phyloP scores from a whole-genome alignment of 1,284 basidiomycete species.

The Rhodofomes roseus region DNA sequence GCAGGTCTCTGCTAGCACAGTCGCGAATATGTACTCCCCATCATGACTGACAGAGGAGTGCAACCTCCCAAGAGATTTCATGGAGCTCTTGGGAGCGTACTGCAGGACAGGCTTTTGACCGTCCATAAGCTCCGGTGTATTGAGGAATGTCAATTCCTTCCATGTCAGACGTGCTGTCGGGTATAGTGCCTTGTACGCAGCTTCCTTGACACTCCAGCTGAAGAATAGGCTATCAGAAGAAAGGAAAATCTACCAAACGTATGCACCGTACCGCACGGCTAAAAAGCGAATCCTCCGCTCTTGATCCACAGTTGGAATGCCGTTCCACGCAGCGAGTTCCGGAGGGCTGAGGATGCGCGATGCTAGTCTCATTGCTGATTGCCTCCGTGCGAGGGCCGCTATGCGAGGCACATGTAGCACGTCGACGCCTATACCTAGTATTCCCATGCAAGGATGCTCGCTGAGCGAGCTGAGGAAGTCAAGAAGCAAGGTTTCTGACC shows the following conservation, averaged over 20 bases:
- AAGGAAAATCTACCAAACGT: too few species aligned
- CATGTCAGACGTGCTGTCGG: constrained; percentile 61
- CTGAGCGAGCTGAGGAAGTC: not conserved
- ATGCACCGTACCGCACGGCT: constrained; percentile 64
- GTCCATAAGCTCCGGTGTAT: constrained; percentile 25
- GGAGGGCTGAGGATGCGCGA: constrained; percentile 59
- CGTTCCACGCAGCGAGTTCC: constrained; percentile 46
- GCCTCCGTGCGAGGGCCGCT: constrained; percentile 47
- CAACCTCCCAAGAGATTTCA: constrained; percentile 31
- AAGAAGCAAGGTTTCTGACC: not conserved
- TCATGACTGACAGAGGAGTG: constrained; percentile 83
- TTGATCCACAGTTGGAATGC: constrained; percentile 22
- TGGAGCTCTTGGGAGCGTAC: constrained; percentile 33
- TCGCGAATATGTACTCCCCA: constrained; percentile 77
- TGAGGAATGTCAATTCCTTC: constrained; percentile 67
- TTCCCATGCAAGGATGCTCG: constrained; percentile 34
- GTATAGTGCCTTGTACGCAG: constrained; percentile 86
- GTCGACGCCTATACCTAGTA: constrained; percentile 80
- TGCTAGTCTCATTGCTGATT: constrained; percentile 47
- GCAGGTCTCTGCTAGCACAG: constrained; percentile 67
- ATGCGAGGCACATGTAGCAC: constrained; percentile 72
- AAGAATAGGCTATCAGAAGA: not conserved
- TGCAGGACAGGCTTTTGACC: constrained; percentile 48
- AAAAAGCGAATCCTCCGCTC: constrained; percentile 44
- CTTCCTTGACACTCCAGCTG: constrained; percentile 88